Evolutionary conservation across 495 filamentous ascomycete genomes (phyloP).

Genomic region (Aspergillus steynii): DNA sequence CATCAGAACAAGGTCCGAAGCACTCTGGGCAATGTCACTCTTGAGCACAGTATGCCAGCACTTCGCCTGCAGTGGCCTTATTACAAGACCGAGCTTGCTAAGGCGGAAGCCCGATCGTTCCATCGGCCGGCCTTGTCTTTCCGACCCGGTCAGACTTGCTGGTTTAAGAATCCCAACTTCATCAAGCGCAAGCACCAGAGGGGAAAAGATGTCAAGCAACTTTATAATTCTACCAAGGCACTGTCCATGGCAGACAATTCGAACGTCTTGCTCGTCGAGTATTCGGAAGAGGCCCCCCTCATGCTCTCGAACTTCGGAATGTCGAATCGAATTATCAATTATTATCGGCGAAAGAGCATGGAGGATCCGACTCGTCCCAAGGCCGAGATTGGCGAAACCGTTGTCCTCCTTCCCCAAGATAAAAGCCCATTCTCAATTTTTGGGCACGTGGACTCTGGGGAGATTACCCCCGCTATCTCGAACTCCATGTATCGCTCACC

Average conservation of each 20-base stretch:
- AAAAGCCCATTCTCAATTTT: slow-evolving; percentile 95
- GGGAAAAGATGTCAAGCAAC: slow-evolving; percentile 68
- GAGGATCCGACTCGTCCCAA: slow-evolving; percentile 75
- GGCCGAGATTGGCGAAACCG: slow-evolving; percentile 80
- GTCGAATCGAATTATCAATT: slow-evolving; percentile 93
- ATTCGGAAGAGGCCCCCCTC: slow-evolving; percentile 89
- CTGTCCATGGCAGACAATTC: slow-evolving; percentile 87
- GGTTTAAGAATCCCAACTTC: slow-evolving; percentile 45
- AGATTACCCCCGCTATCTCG: slow-evolving; percentile 84
- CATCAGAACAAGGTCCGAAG: slow-evolving; percentile 93
- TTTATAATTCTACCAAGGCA: slow-evolving; percentile 74
- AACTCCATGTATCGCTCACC: slow-evolving; percentile 96
- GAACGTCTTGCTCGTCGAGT: slow-evolving; percentile 82
- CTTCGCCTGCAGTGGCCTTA: slow-evolving; percentile 89
- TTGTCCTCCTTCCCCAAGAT: slow-evolving; percentile 85
- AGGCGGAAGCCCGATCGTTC: slow-evolving; percentile 81
- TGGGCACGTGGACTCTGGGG: slow-evolving; percentile 85
- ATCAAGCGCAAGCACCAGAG: slow-evolving; percentile 76
- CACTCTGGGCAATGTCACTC: slow-evolving; percentile 76
- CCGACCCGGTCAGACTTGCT: slow-evolving; percentile 56
- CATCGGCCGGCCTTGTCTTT: slow-evolving; percentile 77
- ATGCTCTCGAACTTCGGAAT: slow-evolving; percentile 96
- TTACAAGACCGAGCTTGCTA: slow-evolving; percentile 81
- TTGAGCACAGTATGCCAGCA: slow-evolving; percentile 92
- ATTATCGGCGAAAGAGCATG: slow-evolving; percentile 83